Conservation (phyloP, 169 alveolate genomes). For the Cyclospora cayetanensis region DNA sequence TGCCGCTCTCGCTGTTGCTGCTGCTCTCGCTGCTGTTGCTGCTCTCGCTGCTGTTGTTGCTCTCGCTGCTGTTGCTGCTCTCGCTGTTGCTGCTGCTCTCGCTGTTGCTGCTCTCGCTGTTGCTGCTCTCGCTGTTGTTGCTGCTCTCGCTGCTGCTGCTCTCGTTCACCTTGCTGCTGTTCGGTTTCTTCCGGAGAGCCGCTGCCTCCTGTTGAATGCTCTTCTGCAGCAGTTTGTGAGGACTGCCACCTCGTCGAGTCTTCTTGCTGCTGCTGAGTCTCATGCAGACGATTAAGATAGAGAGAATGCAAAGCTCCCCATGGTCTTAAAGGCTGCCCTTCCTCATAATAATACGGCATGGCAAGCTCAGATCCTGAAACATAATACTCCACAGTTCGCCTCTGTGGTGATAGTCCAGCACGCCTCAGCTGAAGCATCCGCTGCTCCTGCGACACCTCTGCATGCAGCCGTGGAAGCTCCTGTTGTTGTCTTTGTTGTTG, state of each 20-base stretch:
- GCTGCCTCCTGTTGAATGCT: too few species aligned
- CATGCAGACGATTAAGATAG: too few species aligned
- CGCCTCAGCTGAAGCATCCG: too few species aligned
- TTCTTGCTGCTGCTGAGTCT: neutral
- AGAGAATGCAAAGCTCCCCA: too few species aligned
- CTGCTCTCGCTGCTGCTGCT: neutral
- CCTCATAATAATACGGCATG: too few species aligned
- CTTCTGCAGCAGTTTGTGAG: too few species aligned
- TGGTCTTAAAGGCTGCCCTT: too few species aligned
- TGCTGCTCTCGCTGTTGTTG: neutral
- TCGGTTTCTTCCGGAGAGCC: too few species aligned
- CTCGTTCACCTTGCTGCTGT: neutral
- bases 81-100: neutral
- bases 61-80: conserved; percentile 3
- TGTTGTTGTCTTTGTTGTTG: neutral
- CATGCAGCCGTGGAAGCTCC: neutral
- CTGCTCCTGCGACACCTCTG: neutral
- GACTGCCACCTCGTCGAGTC: too few species aligned
- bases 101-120: neutral
- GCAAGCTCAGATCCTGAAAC: too few species aligned
- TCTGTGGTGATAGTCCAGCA: too few species aligned
- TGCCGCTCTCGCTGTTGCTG: neutral
- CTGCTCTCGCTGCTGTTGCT: conserved; percentile 13
- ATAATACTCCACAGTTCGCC: too few species aligned
- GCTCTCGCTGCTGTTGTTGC: neutral